A percentile compares a stretch with the other conserved stretches of the same genome.
Conservation (phyloP, 768 basidiomycete species). For the Boletus vermiculosoides region DNA sequence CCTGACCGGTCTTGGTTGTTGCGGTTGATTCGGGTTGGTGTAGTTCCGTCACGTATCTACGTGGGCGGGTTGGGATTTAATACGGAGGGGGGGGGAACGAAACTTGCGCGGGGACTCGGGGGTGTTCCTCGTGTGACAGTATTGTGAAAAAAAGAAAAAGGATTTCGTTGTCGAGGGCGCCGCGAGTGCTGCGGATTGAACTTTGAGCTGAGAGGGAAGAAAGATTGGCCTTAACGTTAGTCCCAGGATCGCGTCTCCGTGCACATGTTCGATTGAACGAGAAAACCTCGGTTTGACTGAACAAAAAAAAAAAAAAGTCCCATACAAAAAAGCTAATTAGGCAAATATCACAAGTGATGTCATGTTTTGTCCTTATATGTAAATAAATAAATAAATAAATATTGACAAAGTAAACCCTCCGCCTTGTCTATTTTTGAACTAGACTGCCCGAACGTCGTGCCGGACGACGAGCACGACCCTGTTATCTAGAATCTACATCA, state of each 20-base stretch:
- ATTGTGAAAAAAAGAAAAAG: too few relatives aligned
- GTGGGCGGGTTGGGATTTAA: background rate
- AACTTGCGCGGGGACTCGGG: background rate
- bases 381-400: background rate
- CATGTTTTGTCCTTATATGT: background rate
- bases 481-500: background rate
- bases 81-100: background rate
- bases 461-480: constrained; percentile 16
- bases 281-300: too few relatives aligned
- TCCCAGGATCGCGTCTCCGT: background rate
- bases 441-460: constrained; percentile 6
- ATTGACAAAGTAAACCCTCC: background rate
- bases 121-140: too few relatives aligned
- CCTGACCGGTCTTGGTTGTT: background rate
- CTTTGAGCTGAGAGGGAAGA: background rate
- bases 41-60: background rate
- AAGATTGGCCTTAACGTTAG: background rate
- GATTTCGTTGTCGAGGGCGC: too few relatives aligned
- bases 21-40: background rate
- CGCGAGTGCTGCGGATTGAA: background rate
- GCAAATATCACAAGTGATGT: constrained; percentile 13
- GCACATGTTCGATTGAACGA: too few relatives aligned
- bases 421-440: constrained; percentile 12
- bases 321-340: background rate
- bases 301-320: background rate